These are phyloP conservation scores for Debaryomyces fabryi DNA, from an alignment of 1,139 yeast genomes.

Conservation along the genomic window DNA sequence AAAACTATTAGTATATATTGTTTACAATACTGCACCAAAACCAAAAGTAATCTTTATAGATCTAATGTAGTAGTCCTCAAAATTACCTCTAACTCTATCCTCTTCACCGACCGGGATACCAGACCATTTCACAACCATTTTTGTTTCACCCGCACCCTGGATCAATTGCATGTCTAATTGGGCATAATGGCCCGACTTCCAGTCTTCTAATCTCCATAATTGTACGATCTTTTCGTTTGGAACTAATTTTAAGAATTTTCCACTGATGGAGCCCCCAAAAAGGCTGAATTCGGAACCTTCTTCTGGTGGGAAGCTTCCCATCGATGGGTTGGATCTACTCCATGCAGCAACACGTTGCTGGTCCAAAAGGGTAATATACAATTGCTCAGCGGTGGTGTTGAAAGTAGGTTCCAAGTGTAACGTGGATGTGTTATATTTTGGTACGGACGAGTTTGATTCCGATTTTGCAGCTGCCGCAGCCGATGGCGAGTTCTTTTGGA, in stretches of 20 bases:
- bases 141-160: slow-evolving; percentile 83
- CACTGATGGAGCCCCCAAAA: slow-evolving; percentile 88
- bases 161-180: slow-evolving; percentile 63
- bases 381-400: slow-evolving; percentile 84
- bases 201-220: slow-evolving; percentile 85
- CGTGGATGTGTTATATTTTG: slow-evolving; percentile 77
- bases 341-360: slow-evolving; percentile 82
- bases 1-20: background rate
- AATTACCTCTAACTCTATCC: slow-evolving; percentile 81
- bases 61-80: slow-evolving; percentile 84
- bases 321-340: slow-evolving; percentile 77
- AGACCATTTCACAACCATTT: slow-evolving; percentile 72
- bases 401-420: slow-evolving; percentile 78
- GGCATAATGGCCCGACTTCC: slow-evolving; percentile 86
- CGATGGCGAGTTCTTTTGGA: slow-evolving; percentile 13
- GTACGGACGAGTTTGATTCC: slow-evolving; percentile 29
- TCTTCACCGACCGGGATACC: slow-evolving; percentile 99
- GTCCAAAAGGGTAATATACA: slow-evolving; percentile 75
- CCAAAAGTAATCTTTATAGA: slow-evolving; percentile 92
- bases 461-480: slow-evolving; percentile 23
- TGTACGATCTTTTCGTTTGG: slow-evolving; percentile 62
- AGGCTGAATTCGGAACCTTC: slow-evolving; percentile 68
- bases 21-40: slow-evolving; percentile 76
- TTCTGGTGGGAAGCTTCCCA: slow-evolving; percentile 51
- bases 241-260: slow-evolving; percentile 64